These are phyloP conservation scores for Xylona heveae DNA, from an alignment of 495 filamentous ascomycete species.

Conservation along the genomic window DNA sequence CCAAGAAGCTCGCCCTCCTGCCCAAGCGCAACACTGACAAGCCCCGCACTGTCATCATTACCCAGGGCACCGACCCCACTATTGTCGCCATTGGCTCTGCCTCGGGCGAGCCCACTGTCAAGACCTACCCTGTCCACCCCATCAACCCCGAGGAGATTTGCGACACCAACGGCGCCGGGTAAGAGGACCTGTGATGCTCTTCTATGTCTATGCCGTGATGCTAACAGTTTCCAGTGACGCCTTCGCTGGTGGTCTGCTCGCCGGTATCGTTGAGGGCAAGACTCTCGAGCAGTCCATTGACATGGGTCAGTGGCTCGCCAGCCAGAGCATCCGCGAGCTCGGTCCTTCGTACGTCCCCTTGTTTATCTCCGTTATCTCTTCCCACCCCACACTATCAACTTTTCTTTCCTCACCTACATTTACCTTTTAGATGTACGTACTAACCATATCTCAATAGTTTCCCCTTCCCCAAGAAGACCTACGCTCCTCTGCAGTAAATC, in stretches of 20 bases:
- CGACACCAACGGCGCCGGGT: conserved; percentile 92
- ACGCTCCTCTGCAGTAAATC: no score
- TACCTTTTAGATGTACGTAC: conserved; percentile 1
- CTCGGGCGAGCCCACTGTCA: conserved; percentile 39
- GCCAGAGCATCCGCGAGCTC: conserved; percentile 75
- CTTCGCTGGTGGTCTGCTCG: conserved; percentile 83
- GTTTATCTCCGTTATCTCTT: conserved; percentile 1
- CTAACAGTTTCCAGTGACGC: conserved; percentile 37
- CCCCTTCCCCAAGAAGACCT: conserved; percentile 69
- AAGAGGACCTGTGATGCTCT: conserved; percentile 12
- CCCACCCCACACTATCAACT: not conserved
- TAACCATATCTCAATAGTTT: conserved; percentile 26
- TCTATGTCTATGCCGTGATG: not conserved
- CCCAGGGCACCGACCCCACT: conserved; percentile 81
- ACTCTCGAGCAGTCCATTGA: conserved; percentile 53
- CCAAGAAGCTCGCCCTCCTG: conserved; percentile 60
- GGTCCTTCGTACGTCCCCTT: conserved; percentile 67
- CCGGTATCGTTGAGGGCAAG: conserved; percentile 71
- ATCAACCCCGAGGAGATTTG: conserved; percentile 56
- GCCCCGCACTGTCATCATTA: conserved; percentile 68
- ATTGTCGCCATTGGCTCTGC: conserved; percentile 45
- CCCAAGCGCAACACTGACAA: conserved; percentile 77
- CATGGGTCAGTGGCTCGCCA: conserved; percentile 89
- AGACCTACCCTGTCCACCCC: conserved; percentile 58
- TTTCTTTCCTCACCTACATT: no score